Conservation (phyloP, 495 filamentous ascomycete species). For the Neurospora sp. region DNA sequence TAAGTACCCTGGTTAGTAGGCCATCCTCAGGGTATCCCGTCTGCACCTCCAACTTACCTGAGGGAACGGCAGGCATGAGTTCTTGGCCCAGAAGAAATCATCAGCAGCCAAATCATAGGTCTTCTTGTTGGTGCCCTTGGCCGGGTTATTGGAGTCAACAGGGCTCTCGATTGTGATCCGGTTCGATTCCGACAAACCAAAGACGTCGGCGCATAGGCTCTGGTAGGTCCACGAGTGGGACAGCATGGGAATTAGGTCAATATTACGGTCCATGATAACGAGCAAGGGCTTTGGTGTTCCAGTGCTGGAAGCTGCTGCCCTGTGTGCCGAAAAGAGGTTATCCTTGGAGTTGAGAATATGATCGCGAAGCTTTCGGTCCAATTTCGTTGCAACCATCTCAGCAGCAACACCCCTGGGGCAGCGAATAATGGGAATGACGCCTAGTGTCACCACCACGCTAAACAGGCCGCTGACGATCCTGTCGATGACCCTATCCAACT, state of each 20-base stretch:
- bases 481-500: constrained; percentile 77
- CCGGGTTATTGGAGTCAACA: constrained; percentile 62
- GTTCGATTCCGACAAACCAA: constrained; percentile 54
- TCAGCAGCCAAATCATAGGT: constrained; percentile 81
- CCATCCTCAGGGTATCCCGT: not conserved
- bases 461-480: constrained; percentile 90
- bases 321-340: constrained; percentile 64
- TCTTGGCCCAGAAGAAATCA: constrained; percentile 96
- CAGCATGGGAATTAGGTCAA: constrained; percentile 96
- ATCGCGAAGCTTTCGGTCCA: constrained; percentile 92
- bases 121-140: constrained; percentile 64
- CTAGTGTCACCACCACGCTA: constrained; percentile 95
- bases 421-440: constrained; percentile 53
- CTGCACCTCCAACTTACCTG: constrained; percentile 46
- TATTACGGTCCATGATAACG: constrained; percentile 84
- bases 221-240: constrained; percentile 99
- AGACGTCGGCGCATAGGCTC: constrained; percentile 87
- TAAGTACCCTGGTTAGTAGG: not conserved
- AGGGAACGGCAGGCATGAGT: constrained; percentile 87
- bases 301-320: constrained; percentile 29
- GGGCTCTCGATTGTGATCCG: constrained; percentile 87
- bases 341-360: constrained; percentile 96
- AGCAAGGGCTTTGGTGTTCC: constrained; percentile 67
- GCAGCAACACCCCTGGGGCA: constrained; percentile 87
- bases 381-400: constrained; percentile 84